These are phyloP conservation scores for Nematocida sp. DNA, from an alignment of 371 early-diverging fungal genomes.

Conservation along the genomic window DNA sequence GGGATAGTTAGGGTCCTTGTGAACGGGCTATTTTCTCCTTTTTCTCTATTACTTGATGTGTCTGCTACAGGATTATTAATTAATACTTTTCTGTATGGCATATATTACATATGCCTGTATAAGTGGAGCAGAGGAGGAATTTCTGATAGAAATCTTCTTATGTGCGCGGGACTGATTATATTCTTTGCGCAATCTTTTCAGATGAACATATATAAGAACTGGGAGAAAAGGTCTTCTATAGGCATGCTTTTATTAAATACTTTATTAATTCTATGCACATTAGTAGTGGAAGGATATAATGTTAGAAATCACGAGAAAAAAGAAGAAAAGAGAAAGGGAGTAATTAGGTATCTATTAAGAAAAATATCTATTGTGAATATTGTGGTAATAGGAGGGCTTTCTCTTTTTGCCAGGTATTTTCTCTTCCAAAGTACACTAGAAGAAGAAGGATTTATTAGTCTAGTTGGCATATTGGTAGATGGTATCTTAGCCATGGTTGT, in stretches of 20 bases:
- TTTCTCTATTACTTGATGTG: conserved; percentile 5
- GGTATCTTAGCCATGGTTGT: neutral
- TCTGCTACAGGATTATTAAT: neutral
- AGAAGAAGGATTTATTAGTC: neutral
- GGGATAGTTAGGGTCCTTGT: neutral
- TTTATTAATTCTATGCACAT: neutral
- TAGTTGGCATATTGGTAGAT: neutral
- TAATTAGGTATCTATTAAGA: conserved; percentile 1
- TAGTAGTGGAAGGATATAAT: neutral
- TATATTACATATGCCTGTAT: neutral
- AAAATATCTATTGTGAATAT: neutral
- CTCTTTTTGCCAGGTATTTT: neutral
- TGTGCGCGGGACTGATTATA: neutral
- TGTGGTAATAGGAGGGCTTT: neutral
- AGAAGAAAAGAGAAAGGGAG: neutral
- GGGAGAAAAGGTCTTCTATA: neutral
- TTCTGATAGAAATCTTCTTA: neutral
- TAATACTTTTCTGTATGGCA: neutral
- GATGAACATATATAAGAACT: neutral
- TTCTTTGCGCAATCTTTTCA: neutral
- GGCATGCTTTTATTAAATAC: neutral
- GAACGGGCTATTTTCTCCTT: neutral
- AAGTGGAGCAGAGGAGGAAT: neutral
- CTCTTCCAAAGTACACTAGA: neutral
- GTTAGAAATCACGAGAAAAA: neutral